Conservation (phyloP, 2,329 filamentous ascomycete genomes). For the Beauveria caledonica region DNA sequence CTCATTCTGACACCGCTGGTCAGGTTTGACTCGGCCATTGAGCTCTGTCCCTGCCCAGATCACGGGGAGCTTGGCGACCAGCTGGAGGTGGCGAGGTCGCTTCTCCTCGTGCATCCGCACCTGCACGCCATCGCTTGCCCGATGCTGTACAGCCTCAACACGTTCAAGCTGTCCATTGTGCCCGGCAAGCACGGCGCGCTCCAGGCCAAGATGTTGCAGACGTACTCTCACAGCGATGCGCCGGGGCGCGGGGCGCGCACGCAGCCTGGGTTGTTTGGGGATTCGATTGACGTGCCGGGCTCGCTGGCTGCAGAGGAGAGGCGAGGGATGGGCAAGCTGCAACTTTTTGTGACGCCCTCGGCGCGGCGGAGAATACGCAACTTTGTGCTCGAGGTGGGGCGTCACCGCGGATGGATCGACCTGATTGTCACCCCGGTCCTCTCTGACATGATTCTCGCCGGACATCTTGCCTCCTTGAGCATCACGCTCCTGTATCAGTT, state of each 20-base stretch:
- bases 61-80: neutral
- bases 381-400: conserved; percentile 22
- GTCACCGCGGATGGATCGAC: conserved; percentile 25
- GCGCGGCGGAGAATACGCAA: conserved; percentile 17
- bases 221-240: neutral
- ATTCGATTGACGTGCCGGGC: neutral
- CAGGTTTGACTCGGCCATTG: conserved; percentile 17
- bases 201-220: conserved; percentile 19
- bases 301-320: conserved; percentile 11
- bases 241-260: neutral
- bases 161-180: conserved; percentile 22
- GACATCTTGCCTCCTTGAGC: conserved; percentile 20
- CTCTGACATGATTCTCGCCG: conserved; percentile 24
- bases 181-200: conserved; percentile 20
- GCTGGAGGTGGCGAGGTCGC: conserved; percentile 19
- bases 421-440: conserved; percentile 21
- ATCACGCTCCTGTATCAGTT: conserved; percentile 2
- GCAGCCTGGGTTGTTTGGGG: conserved; percentile 1
- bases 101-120: conserved; percentile 26
- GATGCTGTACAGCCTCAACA: conserved; percentile 24
- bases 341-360: conserved; percentile 5
- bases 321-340: conserved; percentile 8
- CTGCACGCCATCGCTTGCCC: conserved; percentile 25
- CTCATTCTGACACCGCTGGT: conserved; percentile 24
- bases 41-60: conserved; percentile 23